Evolutionary conservation across 352 stramenopile genomes (phyloP).

Genomic region (Thraustochytrium sp.): DNA sequence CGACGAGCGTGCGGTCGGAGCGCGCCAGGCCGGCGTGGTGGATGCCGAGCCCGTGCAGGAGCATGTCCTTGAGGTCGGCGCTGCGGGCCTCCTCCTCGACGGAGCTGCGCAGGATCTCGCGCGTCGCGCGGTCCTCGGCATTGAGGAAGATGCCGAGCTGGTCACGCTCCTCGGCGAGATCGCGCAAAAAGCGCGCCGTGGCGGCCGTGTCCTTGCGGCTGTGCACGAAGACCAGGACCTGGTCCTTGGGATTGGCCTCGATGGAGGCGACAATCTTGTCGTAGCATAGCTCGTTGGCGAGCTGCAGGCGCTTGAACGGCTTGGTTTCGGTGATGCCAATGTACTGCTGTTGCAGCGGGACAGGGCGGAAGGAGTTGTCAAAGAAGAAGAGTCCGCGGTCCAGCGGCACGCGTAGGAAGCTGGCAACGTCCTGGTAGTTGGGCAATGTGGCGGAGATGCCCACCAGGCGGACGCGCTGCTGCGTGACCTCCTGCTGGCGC

Average conservation of each 20-base stretch:
- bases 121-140: conserved; percentile 60
- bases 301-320: conserved; percentile 93
- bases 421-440: conserved; percentile 98
- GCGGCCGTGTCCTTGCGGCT: conserved; percentile 94
- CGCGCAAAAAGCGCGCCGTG: conserved; percentile 88
- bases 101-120: conserved; percentile 87
- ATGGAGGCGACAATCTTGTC: conserved; percentile 71
- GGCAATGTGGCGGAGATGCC: conserved; percentile 96
- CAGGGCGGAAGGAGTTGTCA: conserved; percentile 95
- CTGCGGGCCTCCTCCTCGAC: conserved; percentile 81
- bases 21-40: conserved; percentile 98
- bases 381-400: conserved; percentile 99
- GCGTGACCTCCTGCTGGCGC: conserved; percentile 91
- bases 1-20: conserved; percentile 91
- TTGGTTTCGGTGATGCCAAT: conserved; percentile 99
- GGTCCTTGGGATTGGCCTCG: conserved; percentile 48
- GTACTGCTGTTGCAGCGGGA: conserved; percentile 98
- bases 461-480: conserved; percentile 90
- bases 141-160: conserved; percentile 47
- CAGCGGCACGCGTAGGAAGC: conserved; percentile 94
- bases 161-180: conserved; percentile 49
- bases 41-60: conserved; percentile 97
- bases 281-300: conserved; percentile 99
- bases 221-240: conserved; percentile 99
- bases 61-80: conserved; percentile 93